These are phyloP conservation scores for Zygoascus tannicola DNA, from an alignment of 805 yeast genomes.

Conservation along the genomic window DNA sequence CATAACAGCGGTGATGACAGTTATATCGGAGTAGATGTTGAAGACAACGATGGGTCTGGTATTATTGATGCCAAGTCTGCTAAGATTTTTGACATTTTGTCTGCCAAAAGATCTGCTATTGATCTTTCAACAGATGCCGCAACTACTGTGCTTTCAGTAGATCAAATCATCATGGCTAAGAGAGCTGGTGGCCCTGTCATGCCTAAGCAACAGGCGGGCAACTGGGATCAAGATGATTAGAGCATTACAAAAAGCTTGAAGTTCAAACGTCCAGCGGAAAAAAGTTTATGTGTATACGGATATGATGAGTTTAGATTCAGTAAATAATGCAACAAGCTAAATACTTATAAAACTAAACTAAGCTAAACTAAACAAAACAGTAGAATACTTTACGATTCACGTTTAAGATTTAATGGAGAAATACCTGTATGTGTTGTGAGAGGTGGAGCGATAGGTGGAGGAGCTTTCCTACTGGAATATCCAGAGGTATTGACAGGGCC, in stretches of 20 bases:
- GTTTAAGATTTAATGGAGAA: background rate
- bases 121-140: slow-evolving; percentile 95
- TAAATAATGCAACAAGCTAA: no score
- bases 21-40: slow-evolving; percentile 64
- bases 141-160: slow-evolving; percentile 79
- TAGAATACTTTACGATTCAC: background rate
- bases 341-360: no score
- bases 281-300: no score
- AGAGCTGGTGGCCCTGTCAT: slow-evolving; percentile 96
- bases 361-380: background rate
- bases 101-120: slow-evolving; percentile 79
- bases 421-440: background rate
- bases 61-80: slow-evolving; percentile 58
- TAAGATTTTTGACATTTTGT: slow-evolving; percentile 69
- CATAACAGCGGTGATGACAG: slow-evolving; percentile 47
- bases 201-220: slow-evolving; percentile 84
- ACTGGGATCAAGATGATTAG: slow-evolving; percentile 92
- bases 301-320: no score
- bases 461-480: no score
- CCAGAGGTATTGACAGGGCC: no score
- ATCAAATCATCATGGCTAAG: slow-evolving; percentile 97
- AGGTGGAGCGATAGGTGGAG: background rate
- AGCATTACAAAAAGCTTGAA: no score
- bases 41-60: slow-evolving; percentile 43
- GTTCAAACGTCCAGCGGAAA: no score